A percentile compares a stretch with the other conserved stretches of the same genome.
These are phyloP conservation scores for Chaetomium strumarium DNA, from an alignment of 2,329 filamentous ascomycete species.

Conservation along the genomic window DNA sequence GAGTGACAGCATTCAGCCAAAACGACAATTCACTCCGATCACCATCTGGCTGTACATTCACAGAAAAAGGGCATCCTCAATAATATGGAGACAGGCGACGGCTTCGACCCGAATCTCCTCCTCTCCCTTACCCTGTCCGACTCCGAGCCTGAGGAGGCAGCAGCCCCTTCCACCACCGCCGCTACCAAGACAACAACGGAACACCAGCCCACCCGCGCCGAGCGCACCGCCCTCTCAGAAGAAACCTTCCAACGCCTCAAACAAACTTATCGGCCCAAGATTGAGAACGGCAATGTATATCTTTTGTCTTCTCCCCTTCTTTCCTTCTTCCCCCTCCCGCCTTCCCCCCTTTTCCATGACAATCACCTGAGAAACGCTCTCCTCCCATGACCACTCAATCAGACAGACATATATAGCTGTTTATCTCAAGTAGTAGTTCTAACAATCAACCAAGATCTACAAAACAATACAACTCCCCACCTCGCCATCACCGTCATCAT, in stretches of 20 bases:
- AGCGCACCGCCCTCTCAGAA: constrained; percentile 40
- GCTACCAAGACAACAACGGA: neutral
- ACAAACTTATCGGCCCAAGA: constrained; percentile 40
- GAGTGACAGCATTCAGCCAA: no score
- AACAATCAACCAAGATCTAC: neutral
- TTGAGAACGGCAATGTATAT: constrained; percentile 51
- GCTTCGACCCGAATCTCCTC: constrained; percentile 32
- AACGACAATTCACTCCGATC: neutral
- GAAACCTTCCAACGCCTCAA: constrained; percentile 44
- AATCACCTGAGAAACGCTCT: neutral
- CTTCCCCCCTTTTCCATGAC: neutral
- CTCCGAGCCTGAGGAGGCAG: constrained; percentile 24
- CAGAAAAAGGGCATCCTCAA: neutral
- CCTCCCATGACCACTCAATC: no score
- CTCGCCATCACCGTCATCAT: constrained; percentile 22
- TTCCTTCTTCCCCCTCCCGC: neutral
- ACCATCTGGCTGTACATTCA: neutral
- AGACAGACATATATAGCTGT: no score
- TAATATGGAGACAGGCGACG: constrained; percentile 6
- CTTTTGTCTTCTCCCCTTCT: neutral
- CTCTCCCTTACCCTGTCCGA: constrained; percentile 36
- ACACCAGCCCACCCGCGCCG: constrained; percentile 16
- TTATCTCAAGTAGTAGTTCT: no score
- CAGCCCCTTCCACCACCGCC: constrained; percentile 15
- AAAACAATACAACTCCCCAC: constrained; percentile 38